Evolutionary conservation across 2,329 filamentous ascomycete species (phyloP).

Genomic region (Cucurbitaria berberidis): DNA sequence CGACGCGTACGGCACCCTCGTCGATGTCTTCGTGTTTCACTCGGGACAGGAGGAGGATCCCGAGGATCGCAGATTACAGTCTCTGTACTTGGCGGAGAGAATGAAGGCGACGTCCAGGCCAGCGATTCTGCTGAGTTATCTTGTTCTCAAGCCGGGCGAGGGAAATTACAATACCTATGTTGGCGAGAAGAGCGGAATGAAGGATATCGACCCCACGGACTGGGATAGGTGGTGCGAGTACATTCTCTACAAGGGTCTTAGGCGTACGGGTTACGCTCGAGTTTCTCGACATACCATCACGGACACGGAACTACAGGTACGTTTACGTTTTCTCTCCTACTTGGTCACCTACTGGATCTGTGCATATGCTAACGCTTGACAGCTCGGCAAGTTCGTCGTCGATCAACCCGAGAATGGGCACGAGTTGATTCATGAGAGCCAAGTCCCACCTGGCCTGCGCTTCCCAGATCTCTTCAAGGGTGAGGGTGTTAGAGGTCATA

Average conservation of each 20-base stretch:
- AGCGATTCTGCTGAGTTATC: conserved; percentile 84
- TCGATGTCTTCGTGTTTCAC: conserved; percentile 98
- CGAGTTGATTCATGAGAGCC: conserved; percentile 70
- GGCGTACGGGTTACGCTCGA: conserved; percentile 85
- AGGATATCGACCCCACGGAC: conserved; percentile 88
- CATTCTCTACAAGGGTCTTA: conserved; percentile 90
- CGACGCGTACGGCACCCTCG: conserved; percentile 84
- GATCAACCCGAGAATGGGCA: conserved; percentile 71
- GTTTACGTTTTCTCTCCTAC: conserved; percentile 18
- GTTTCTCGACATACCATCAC: conserved; percentile 91
- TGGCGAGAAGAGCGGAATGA: conserved; percentile 84
- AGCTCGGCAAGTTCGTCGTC: conserved; percentile 90
- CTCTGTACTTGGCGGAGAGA: conserved; percentile 81
- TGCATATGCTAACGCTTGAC: conserved; percentile 10
- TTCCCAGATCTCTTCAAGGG: conserved; percentile 88
- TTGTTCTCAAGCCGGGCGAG: conserved; percentile 86
- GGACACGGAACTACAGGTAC: conserved; percentile 91
- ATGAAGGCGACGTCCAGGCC: conserved; percentile 86
- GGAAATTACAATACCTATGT: conserved; percentile 99
- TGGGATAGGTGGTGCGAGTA: conserved; percentile 99
- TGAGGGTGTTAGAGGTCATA: conserved; percentile 83
- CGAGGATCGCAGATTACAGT: conserved; percentile 87
- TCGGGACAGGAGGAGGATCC: conserved; percentile 97
- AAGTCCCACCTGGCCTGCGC: conserved; percentile 76
- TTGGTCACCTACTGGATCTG: background rate